Evolutionary conservation across 257 asterid species (phyloP), one percentile per base, ranked within the genome.

Genomic region (Haberlea rhodopensis): DNA sequence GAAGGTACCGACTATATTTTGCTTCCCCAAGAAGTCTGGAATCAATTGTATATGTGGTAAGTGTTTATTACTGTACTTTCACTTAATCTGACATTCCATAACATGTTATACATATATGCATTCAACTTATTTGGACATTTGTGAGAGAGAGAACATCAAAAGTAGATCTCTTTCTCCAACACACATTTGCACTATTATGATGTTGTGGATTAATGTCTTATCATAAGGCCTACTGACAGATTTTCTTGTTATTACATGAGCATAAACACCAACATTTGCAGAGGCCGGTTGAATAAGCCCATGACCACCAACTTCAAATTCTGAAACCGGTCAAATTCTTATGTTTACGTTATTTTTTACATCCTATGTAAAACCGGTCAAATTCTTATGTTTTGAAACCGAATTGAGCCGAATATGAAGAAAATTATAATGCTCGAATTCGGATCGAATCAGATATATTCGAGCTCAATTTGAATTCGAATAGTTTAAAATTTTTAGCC

Each of bases 1-100:
- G 99, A 94, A 87, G 99, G 99, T 75, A 94, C 95, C 18, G 96
- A 94, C 81, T 94, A 89, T 79, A 90, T 94, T 82, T 79, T 94
- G 79, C 94, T 94, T 74, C 97, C 99, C 0, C 79, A 84, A 79
- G 88, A 78, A 68, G 90, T 89, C 60, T 94, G 99, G 99, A 83
- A 80, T 81, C 82, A 82, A 63, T 80, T 94, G 59, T 75, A 81
- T 67, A 74, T 80, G 64, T 94, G 97, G 99, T 94, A 73, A 83
- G 95, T 71, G 27, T 9, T 71, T 64, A 66, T 68, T 52, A 53
- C 46, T 15, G 31, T 63, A 37, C 40, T 37, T 37, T 37, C 11
- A 37, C 46, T 11, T 11, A 37, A 10, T 37, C 46, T 10, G 46
- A 11, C 46, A 37, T 37, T 37, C 46, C 46, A 37, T 37, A 37